Evolutionary conservation across 768 basidiomycete genomes (phyloP), one percentile per base, ranked within the genome.

Genomic region (Zangia roseola): DNA sequence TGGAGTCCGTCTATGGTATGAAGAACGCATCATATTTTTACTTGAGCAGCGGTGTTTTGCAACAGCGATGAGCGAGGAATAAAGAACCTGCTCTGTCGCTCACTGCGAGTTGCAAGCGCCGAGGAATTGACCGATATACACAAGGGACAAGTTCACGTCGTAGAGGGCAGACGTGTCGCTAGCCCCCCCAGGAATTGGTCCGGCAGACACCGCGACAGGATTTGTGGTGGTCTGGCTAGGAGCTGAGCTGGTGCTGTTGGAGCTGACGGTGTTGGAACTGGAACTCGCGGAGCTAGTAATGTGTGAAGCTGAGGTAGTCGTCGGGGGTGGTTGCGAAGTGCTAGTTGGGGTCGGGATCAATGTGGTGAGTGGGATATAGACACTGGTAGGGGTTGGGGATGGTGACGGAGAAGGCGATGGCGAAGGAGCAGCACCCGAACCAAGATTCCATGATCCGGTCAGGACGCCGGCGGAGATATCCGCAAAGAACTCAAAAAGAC

Each of bases 401-500:
- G 66, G 49, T 12, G 64, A 37, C 1, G 63, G 49, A 19, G 64
- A 42, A 37, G 60, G 50, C 2, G 63, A 33, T 0, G 68, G 51
- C 5, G 67, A 19, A 0, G 68, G 52, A 25, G 68, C 13, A 25
- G 64, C 47, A 10, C 44, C 37, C 10, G 61, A 59, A 34, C 38
- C 52, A 61, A 74, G 83, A 36, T 55, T 61, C 88, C 88, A 91
- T 12, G 69, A 51, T 47, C 82, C 85, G 45, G 68, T 68, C 50
- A 91, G 64, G 28, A 86, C 77, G 41, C 88, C 89, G 4, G 42
- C 62, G 37, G 62, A 65, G 34, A 74, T 45, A 23, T 63, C 44
- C 12, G 72, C 76, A 66, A 91, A 88, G 71, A 63, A 78, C 38
- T 69, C 31, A 71, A 92, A 91, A 40, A 91, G 77, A 37, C 82